Evolutionary conservation across 441 rosid genomes (phyloP).

Genomic region (Metrosideros polymorpha): DNA sequence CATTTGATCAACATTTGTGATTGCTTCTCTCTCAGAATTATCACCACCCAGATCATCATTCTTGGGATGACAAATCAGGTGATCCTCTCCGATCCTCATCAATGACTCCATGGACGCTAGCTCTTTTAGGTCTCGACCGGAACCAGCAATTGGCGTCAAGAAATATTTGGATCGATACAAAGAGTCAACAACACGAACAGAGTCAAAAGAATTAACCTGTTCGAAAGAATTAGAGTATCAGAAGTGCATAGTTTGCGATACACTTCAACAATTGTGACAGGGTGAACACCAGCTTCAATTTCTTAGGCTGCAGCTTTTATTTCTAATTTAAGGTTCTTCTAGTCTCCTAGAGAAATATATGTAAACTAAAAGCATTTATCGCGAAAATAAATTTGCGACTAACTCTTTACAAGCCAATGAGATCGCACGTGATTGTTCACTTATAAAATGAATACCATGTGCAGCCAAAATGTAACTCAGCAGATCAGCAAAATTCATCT

Average conservation of each 20-base stretch:
- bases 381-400: neutral
- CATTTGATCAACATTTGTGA: slow-evolving; percentile 21
- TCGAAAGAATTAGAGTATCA: neutral
- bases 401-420: neutral
- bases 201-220: slow-evolving; percentile 64
- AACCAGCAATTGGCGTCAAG: slow-evolving; percentile 32
- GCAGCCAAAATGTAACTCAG: neutral
- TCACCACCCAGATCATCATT: slow-evolving; percentile 13
- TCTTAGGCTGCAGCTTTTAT: neutral
- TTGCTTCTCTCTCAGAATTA: slow-evolving; percentile 16
- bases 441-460: neutral
- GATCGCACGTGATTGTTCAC: neutral
- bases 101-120: slow-evolving; percentile 20
- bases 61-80: slow-evolving; percentile 15
- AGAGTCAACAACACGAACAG: slow-evolving; percentile 66
- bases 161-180: slow-evolving; percentile 79
- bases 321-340: neutral
- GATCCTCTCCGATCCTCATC: slow-evolving; percentile 22
- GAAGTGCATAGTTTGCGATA: neutral
- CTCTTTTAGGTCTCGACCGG: slow-evolving; percentile 21
- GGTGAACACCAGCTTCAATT: neutral
- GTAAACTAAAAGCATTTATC: neutral
- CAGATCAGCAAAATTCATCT: neutral
- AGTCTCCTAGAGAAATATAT: neutral
- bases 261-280: neutral